phyloP scores from a whole-genome alignment of 2,329 filamentous ascomycete species.

The Alternaria gansuensis region DNA sequence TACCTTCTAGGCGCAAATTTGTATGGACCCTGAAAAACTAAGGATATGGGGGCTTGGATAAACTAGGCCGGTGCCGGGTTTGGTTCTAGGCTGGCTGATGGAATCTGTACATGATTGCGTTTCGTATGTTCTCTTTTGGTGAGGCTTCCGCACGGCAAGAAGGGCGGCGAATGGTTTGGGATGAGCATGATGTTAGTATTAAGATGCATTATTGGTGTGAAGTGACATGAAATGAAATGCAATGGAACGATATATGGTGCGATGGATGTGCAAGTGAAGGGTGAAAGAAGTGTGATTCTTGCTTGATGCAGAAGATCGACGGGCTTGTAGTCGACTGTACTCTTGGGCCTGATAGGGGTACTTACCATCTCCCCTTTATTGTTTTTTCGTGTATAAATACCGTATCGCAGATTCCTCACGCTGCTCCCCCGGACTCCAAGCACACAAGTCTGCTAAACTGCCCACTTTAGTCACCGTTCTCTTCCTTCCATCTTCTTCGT shows the following conservation, averaged over 20 bases:
- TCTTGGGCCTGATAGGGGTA: not conserved
- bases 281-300: not conserved
- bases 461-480: not conserved
- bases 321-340: not conserved
- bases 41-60: constrained; percentile 3
- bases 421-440: not conserved
- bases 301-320: not conserved
- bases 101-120: constrained; percentile 9
- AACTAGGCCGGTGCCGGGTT: not conserved
- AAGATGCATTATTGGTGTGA: not conserved
- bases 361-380: not conserved
- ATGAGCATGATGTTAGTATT: not conserved
- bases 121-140: constrained; percentile 8
- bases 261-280: not conserved
- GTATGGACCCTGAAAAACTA: constrained; percentile 2
- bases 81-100: constrained; percentile 2
- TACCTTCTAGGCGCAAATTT: constrained; percentile 4
- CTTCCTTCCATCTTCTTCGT: not conserved
- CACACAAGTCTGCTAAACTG: not conserved
- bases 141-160: constrained; percentile 6
- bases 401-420: not conserved
- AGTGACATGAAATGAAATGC: constrained; percentile 7
- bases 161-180: not conserved
- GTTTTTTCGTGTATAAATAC: not conserved
- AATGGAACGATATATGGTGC: not conserved